A percentile compares a stretch with the other conserved stretches of the same genome.
phyloP scores from a whole-genome alignment of 768 basidiomycete species.

The Jaapia argillacea region DNA sequence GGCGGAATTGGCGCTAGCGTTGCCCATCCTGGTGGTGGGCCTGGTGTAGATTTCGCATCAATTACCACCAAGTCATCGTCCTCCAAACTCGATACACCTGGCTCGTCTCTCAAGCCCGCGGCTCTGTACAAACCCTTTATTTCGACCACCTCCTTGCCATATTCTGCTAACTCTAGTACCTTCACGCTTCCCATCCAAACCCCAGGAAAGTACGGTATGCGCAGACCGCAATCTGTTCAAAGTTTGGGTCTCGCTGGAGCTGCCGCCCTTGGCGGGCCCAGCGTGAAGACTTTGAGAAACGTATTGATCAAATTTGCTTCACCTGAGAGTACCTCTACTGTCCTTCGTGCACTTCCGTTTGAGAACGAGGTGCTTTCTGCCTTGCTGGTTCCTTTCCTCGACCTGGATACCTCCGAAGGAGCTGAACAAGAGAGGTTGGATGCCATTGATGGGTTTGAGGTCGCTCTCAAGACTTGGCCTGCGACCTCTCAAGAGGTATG shows the following conservation, averaged over 20 bases:
- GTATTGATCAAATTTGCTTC: slow-evolving; percentile 35
- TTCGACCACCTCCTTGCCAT: slow-evolving; percentile 24
- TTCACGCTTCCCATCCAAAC: slow-evolving; percentile 15
- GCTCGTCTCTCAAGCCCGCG: slow-evolving; percentile 16
- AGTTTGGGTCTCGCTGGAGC: slow-evolving; percentile 15
- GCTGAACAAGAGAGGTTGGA: slow-evolving; percentile 43
- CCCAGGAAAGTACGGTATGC: slow-evolving; percentile 20
- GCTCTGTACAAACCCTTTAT: slow-evolving; percentile 22
- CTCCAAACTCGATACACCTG: slow-evolving; percentile 22
- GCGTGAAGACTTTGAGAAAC: slow-evolving; percentile 30
- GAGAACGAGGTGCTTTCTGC: slow-evolving; percentile 52
- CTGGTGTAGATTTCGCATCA: too few species aligned
- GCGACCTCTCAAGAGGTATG: slow-evolving; percentile 43
- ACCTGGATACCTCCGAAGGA: slow-evolving; percentile 20
- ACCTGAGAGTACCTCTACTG: slow-evolving; percentile 17
- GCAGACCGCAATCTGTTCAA: slow-evolving; percentile 34
- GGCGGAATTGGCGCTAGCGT: slow-evolving; percentile 24
- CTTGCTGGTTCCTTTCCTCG: slow-evolving; percentile 46
- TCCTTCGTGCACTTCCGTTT: slow-evolving; percentile 32
- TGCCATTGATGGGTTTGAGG: slow-evolving; percentile 54
- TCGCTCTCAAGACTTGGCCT: slow-evolving; percentile 46
- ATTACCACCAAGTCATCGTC: too few species aligned
- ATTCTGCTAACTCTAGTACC: slow-evolving; percentile 13
- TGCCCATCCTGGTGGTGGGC: too few species aligned
- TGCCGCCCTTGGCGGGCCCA: too few species aligned